phyloP scores from a whole-genome alignment of 768 basidiomycete genomes.

The Boletellus emodensis region DNA sequence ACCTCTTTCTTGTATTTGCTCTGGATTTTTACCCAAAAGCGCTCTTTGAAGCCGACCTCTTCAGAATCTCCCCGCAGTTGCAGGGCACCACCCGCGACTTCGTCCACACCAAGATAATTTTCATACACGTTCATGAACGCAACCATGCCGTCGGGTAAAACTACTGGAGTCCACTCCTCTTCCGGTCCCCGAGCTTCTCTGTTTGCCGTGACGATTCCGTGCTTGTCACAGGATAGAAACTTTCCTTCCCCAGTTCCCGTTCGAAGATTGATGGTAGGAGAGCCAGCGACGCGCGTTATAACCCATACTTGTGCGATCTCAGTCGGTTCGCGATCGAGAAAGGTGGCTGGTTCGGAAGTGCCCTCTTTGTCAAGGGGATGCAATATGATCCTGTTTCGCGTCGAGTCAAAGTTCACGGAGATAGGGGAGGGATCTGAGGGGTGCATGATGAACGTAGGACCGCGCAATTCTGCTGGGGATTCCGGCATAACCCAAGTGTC shows the following conservation, averaged over 20 bases:
- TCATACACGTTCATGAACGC: slow-evolving; percentile 88
- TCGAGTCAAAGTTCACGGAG: slow-evolving; percentile 73
- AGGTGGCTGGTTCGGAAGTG: slow-evolving; percentile 36
- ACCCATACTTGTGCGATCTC: slow-evolving; percentile 94
- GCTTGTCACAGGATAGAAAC: slow-evolving; percentile 83
- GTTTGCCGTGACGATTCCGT: slow-evolving; percentile 80
- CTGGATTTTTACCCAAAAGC: slow-evolving; percentile 89
- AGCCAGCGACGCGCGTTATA: slow-evolving; percentile 78
- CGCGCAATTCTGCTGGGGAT: slow-evolving; percentile 67
- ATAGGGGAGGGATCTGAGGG: slow-evolving; percentile 78
- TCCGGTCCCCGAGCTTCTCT: slow-evolving; percentile 89
- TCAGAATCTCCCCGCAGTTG: slow-evolving; percentile 82
- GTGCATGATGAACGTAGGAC: slow-evolving; percentile 83
- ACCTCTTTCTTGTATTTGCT: slow-evolving; percentile 85
- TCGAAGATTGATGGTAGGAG: slow-evolving; percentile 79
- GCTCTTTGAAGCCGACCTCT: slow-evolving; percentile 77
- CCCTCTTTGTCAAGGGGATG: slow-evolving; percentile 61
- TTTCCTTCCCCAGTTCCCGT: slow-evolving; percentile 87
- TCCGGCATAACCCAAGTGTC: slow-evolving; percentile 82
- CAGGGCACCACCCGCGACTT: slow-evolving; percentile 78
- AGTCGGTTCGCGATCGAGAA: slow-evolving; percentile 67
- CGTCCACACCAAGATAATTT: slow-evolving; percentile 81
- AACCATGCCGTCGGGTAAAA: slow-evolving; percentile 80
- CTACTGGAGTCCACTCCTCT: slow-evolving; percentile 89
- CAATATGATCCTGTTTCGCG: slow-evolving; percentile 68